Base-by-base conservation (phyloP, 192 early-diverging fungal genomes). In the Mortierella claussenii region DNA sequence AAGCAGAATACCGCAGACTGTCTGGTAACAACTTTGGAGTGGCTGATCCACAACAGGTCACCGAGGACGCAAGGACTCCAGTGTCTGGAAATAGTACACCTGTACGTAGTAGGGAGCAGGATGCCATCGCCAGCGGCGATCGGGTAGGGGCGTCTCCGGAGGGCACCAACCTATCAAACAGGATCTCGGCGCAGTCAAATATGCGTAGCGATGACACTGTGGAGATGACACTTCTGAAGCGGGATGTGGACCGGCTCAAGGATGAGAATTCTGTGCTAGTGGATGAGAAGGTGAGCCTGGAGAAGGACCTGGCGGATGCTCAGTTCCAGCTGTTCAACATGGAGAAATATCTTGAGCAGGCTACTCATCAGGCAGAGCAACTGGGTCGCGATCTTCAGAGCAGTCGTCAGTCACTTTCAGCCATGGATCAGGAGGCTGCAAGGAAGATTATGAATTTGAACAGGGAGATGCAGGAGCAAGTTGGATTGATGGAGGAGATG, bases 201-300 rank as follows among this genome's bases (percentile, higher is more conserved):
- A 67, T 76, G 73, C 63, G 67, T 26, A 76, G 63, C n/a, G 63
- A 76, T 2, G 73, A 76, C 31, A 55, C 73, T 26, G 63, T 66
- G 36, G 58, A 66, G 46, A 60, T 66, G 63, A 66, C 63, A 8
- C 40, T 76, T 27, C 30, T 76, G 65, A 76, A 76, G 52, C 49
- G 73, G 1, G 73, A 76, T 21, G 17, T 76, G 10, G 73, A 76
- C 9, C 50, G 73, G 10, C 49, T 76, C 31, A 76, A 66, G 53
- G 73, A 76, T 17, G 63, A 76, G 28, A 66, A 76, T 46, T 60
- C 65, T 1, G 64, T 76, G 0, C 28, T 76, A 34, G 28, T 57
- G 21, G 73, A 66, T 9, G 58, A 66, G 24, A 76, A 74, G 40
- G 46, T 34, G 2, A 58, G 18, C 46, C 40, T 74, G 21, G 62